These are phyloP conservation scores for Phaeotremella fagi DNA, from an alignment of 768 basidiomycete genomes.

Conservation along the genomic window DNA sequence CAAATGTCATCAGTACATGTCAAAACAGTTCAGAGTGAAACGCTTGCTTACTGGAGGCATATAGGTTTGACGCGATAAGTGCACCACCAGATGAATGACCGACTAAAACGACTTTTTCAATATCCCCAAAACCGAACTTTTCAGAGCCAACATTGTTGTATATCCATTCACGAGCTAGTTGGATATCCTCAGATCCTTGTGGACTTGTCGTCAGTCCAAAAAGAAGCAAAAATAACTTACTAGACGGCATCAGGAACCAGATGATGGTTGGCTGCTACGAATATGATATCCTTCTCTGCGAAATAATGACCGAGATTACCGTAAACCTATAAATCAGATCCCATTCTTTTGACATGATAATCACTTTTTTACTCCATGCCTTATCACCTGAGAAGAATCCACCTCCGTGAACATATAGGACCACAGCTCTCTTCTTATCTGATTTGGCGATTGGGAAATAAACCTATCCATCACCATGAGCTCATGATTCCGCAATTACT, in stretches of 20 bases:
- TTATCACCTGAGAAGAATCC: not conserved
- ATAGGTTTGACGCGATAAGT: not conserved
- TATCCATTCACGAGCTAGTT: not conserved
- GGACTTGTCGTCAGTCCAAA: not conserved
- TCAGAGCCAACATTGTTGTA: not conserved
- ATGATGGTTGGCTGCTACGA: not conserved
- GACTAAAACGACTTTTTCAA: not conserved
- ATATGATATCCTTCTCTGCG: not conserved
- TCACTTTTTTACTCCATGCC: not conserved
- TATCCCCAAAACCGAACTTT: not conserved
- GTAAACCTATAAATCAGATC: not conserved
- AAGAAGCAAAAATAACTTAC: not conserved
- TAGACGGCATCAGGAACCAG: not conserved
- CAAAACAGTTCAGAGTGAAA: too few species aligned
- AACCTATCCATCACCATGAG: not conserved
- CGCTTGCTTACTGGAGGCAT: not conserved
- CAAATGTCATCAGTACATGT: too few species aligned
- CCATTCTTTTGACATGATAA: not conserved
- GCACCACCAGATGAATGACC: not conserved
- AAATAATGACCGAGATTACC: not conserved
- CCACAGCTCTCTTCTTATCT: not conserved
- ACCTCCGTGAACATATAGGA: not conserved
- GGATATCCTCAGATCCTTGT: not conserved
- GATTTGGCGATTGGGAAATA: not conserved
- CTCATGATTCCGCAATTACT: too few species aligned